Evolutionary conservation across 2,329 filamentous ascomycete genomes (phyloP).

Genomic region (Cercospora zeae-maydis): DNA sequence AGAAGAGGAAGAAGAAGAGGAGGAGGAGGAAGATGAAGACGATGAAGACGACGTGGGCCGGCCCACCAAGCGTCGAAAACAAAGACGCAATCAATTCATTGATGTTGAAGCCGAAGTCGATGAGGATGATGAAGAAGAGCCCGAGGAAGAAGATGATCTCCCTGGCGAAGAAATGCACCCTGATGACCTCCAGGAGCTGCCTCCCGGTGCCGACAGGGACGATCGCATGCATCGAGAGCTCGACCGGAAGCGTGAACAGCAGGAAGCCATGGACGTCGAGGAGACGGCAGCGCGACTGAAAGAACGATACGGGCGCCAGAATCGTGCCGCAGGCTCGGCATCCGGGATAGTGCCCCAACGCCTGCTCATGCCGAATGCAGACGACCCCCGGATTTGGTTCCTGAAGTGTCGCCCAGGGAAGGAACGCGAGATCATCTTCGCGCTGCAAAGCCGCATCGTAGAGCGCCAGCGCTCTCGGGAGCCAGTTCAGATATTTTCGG

Average conservation of each 20-base stretch:
- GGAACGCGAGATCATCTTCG: conserved; percentile 84
- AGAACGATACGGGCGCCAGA: conserved; percentile 76
- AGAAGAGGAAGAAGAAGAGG: conserved; percentile 52
- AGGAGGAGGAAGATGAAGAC: conserved; percentile 40
- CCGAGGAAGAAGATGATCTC: conserved; percentile 85
- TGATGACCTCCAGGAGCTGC: conserved; percentile 76
- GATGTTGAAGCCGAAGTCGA: conserved; percentile 98
- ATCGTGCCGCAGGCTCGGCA: conserved; percentile 64
- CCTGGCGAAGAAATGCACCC: conserved; percentile 84
- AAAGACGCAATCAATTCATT: conserved; percentile 79
- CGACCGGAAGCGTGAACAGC: conserved; percentile 83
- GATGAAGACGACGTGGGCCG: conserved; percentile 29
- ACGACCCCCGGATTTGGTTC: conserved; percentile 95
- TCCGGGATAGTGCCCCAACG: conserved; percentile 78
- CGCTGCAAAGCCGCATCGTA: conserved; percentile 82
- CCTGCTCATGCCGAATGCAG: conserved; percentile 82
- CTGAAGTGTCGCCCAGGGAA: conserved; percentile 93
- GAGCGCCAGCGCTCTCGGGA: conserved; percentile 75
- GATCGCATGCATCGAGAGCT: conserved; percentile 92
- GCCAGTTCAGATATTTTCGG: conserved; percentile 78
- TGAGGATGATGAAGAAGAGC: conserved; percentile 81
- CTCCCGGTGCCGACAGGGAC: conserved; percentile 73
- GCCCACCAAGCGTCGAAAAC: conserved; percentile 67
- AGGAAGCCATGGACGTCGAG: conserved; percentile 86
- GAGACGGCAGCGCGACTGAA: conserved; percentile 83